A percentile compares a stretch with the other conserved stretches of the same genome.
Conservation (phyloP, 2,329 filamentous ascomycete genomes). For the Diaporthe nobilis region DNA sequence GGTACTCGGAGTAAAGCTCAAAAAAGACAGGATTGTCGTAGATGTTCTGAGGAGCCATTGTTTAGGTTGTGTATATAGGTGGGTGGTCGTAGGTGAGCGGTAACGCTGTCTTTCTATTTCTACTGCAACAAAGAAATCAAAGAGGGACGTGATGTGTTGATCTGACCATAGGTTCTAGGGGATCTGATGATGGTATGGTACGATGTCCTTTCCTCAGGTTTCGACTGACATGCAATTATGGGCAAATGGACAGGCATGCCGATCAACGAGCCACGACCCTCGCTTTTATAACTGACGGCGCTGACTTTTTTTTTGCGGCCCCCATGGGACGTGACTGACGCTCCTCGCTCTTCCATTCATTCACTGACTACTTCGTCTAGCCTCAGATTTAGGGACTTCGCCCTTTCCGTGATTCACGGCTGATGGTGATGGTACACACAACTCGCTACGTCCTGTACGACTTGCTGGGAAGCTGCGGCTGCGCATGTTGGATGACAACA, state of each 20-base stretch:
- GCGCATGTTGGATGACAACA: constrained; percentile 8
- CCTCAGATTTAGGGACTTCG: constrained; percentile 21
- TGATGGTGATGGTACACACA: constrained; percentile 26
- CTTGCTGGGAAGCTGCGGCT: constrained; percentile 27
- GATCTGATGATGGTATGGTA: constrained; percentile 30
- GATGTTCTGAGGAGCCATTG: constrained; percentile 53
- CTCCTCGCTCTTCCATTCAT: constrained; percentile 16
- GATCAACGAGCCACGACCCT: constrained; percentile 32
- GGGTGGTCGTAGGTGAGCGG: constrained; percentile 22
- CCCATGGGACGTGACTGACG: constrained; percentile 27
- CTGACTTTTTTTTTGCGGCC: constrained; percentile 21
- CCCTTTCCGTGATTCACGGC: constrained; percentile 22
- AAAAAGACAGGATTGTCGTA: constrained; percentile 60
- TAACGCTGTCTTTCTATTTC: constrained; percentile 27
- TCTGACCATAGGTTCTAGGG: constrained; percentile 26
- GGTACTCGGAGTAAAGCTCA: constrained; percentile 57
- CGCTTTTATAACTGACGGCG: constrained; percentile 31
- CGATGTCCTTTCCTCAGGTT: constrained; percentile 18
- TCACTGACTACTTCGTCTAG: constrained; percentile 35
- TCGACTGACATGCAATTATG: constrained; percentile 26
- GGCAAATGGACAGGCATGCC: constrained; percentile 18
- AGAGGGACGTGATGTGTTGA: constrained; percentile 31
- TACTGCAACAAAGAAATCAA: constrained; percentile 31
- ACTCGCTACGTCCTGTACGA: constrained; percentile 37
- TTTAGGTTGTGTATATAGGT: constrained; percentile 6